Evolutionary conservation across 148 eudicot species (phyloP), one percentile per base, ranked within the genome.

Genomic region (Cornus suecica): DNA sequence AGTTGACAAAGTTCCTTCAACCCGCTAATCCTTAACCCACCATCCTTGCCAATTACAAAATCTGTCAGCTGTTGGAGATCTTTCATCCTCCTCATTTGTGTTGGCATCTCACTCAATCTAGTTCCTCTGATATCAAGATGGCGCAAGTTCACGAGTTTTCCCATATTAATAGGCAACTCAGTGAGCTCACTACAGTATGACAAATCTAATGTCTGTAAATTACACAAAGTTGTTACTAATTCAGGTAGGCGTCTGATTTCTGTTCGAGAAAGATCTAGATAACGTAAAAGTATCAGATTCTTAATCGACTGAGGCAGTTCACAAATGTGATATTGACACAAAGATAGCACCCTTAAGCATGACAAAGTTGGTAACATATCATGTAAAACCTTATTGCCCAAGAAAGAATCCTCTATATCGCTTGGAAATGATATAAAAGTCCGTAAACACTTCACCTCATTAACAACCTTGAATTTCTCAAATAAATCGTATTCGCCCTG

Each of bases 371-470:
- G 5, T 3, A 63, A 56, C 10, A 65, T 20, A 27, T 65, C 68
- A 37, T 37, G 10, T 8, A 66, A 16, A 0, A 24, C 27, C 13
- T 24, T 18, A 9, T 1, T 31, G 42, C 42, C 42, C 42, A 37
- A 37, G 41, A 45, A 79, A 63, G 27, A 37, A 37, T 24, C 13
- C 11, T 26, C 4, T 15, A n/a, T 41, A 37, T 69, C 58, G 1
- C 6, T 7, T 5, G 54, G 51, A 20, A 23, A 1, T 10, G 77
- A 60, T 52, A 80, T 16, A 62, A 80, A 74, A 63, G 78, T 69
- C 27, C 82, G 71, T 31, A 74, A 16, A n/a, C 13, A 31, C 30
- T 66, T 63, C 3, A 23, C 45, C 4, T 54, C 42, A 37, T 37
- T 37, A 37, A 37, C 8, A 37, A 6, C 42, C 8, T 37, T 25